A percentile compares a stretch with the other conserved stretches of the same genome.
phyloP scores from a whole-genome alignment of 257 asterid species.

The Echites panduratus region DNA sequence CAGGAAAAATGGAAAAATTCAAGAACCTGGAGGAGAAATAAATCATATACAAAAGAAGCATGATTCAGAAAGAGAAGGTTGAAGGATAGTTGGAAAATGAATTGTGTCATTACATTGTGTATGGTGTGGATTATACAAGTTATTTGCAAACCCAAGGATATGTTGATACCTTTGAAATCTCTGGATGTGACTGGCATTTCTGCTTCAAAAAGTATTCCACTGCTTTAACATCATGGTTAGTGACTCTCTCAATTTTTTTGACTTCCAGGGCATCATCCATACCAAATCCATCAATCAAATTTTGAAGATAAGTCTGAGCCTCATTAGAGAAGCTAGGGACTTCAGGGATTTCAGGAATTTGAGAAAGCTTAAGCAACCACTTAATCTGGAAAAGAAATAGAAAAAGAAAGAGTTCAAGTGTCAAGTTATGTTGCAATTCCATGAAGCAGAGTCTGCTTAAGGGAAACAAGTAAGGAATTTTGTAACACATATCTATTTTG shows the following conservation, averaged over 20 bases:
- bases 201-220: slow-evolving; percentile 51
- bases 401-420: not conserved
- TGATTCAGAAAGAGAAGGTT: not conserved
- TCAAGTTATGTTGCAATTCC: not conserved
- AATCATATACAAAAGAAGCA: not conserved
- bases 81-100: not conserved
- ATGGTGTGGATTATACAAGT: not conserved
- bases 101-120: not conserved
- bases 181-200: slow-evolving; percentile 58
- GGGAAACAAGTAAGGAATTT: not conserved
- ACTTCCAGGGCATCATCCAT: slow-evolving; percentile 38
- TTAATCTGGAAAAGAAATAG: slow-evolving; percentile 41
- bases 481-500: not conserved
- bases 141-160: not conserved
- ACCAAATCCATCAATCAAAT: slow-evolving; percentile 49
- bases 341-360: slow-evolving; percentile 58
- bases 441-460: not conserved
- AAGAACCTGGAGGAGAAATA: slow-evolving; percentile 29
- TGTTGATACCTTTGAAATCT: slow-evolving; percentile 52
- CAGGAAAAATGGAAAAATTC: slow-evolving; percentile 55
- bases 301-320: slow-evolving; percentile 53
- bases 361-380: slow-evolving; percentile 81
- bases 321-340: slow-evolving; percentile 67
- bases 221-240: slow-evolving; percentile 59
- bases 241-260: slow-evolving; percentile 42